Evolutionary conservation across 345 rosid species (phyloP), one percentile per base, ranked within the genome.

Genomic region (Sonneratia caseolaris): DNA sequence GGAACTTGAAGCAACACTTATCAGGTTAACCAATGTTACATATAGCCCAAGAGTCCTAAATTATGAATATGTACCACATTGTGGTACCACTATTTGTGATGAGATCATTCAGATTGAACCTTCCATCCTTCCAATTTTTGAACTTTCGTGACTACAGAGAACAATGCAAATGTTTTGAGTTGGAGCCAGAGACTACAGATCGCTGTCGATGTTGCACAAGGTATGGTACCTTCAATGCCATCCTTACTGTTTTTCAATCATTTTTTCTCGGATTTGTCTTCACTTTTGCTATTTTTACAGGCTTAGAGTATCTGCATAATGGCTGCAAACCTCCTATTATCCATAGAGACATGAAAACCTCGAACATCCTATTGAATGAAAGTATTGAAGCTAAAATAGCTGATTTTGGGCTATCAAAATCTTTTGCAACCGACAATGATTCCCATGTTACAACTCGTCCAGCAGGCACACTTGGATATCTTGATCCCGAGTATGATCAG

Each of bases 301-400:
- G 83, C 45, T 11, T 77, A 67, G 83, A 83, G 51, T 83, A 80
- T 38, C 69, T 83, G 53, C 92, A 88, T 36, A 62, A 79, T 51
- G 87, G 85, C 37, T 83, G 88, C 79, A 86, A 62, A 48, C 92
- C 92, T 62, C 84, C 86, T 9, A 81, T 87, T 72, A 75, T 87
- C 57, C 85, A 82, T 16, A 78, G 83, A 73, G 80, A 83, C 69
- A 68, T 83, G 57, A 83, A 83, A 35, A 37, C 77, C 3, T 9
- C 84, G 45, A 83, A 83, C 77, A 78, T 81, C 43, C 43, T 83
- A 22, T 57, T 83, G 62, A 69, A 65, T 53, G 84, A 74, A 18
- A 70, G 65, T 24, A 32, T 74, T 45, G 77, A 76, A 73, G 90
- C 90, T 10, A 88, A 84, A 70, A 76, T 88, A 64, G 80, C 90